Conservation (phyloP, 164 flowering plant species). For the Akebia trifoliata region DNA sequence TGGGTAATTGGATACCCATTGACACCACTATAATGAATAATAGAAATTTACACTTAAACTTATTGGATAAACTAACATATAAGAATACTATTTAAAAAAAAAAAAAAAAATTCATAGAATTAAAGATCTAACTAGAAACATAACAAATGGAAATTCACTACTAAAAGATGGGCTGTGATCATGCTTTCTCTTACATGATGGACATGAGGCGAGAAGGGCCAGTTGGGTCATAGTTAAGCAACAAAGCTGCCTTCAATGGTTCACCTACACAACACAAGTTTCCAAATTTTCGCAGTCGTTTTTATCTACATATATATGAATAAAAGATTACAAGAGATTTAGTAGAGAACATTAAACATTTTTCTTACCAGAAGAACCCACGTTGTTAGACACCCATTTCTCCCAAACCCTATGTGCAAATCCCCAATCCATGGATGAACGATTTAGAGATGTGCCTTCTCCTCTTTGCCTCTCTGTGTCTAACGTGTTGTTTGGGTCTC, state of each 20-base stretch:
- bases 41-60: too few species aligned
- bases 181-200: conserved; percentile 48
- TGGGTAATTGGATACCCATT: too few species aligned
- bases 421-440: conserved; percentile 59
- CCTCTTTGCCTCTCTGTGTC: too few species aligned
- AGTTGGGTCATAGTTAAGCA: conserved; percentile 76
- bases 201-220: conserved; percentile 83
- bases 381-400: conserved; percentile 60
- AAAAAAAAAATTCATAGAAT: too few species aligned
- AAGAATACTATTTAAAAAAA: too few species aligned
- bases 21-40: too few species aligned
- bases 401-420: conserved; percentile 64
- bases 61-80: too few species aligned
- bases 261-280: conserved; percentile 39
- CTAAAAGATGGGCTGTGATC: too few species aligned
- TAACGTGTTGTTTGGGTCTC: too few species aligned
- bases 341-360: not conserved
- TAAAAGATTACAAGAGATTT: not conserved
- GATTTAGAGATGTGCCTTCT: too few species aligned
- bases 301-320: not conserved
- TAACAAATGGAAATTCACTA: not conserved
- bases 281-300: not conserved
- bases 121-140: too few species aligned
- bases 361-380: conserved; percentile 62
- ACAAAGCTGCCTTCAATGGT: conserved; percentile 80